Percentiles rank a stretch among this genome's conserved stretches.
Conservation (phyloP, 768 basidiomycete species). For the Flagelloscypha sp. region DNA sequence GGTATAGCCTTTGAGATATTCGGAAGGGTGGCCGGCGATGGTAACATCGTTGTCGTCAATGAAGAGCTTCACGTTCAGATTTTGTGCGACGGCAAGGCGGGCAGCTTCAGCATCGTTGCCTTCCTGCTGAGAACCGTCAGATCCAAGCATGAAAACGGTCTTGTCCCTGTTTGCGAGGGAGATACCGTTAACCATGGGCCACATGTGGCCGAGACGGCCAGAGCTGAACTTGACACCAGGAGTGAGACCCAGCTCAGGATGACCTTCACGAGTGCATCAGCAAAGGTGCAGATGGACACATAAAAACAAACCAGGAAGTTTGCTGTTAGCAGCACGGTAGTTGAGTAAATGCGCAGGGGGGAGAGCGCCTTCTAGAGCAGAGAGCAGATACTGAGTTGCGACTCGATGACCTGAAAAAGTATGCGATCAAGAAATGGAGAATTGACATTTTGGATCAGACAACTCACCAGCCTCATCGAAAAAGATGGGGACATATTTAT, state of each 20-base stretch:
- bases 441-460: background rate
- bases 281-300: no score
- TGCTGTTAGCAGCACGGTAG: slow-evolving; percentile 80
- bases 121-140: slow-evolving; percentile 88
- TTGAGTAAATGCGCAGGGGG: slow-evolving; percentile 72
- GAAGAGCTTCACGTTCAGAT: slow-evolving; percentile 76
- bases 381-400: slow-evolving; percentile 80
- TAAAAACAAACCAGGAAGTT: no score
- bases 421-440: slow-evolving; percentile 6
- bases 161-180: slow-evolving; percentile 73
- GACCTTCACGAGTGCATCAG: no score
- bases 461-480: slow-evolving; percentile 79
- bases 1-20: slow-evolving; percentile 77
- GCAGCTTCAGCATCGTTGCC: slow-evolving; percentile 90
- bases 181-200: slow-evolving; percentile 82
- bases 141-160: slow-evolving; percentile 75
- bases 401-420: slow-evolving; percentile 66
- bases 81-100: slow-evolving; percentile 75
- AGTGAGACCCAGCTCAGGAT: slow-evolving; percentile 83
- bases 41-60: slow-evolving; percentile 91
- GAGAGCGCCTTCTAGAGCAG: slow-evolving; percentile 66
- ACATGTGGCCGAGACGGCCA: slow-evolving; percentile 88
- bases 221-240: slow-evolving; percentile 93
- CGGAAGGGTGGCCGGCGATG: slow-evolving; percentile 83
- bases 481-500: slow-evolving; percentile 58